Conservation (phyloP, 2,329 filamentous ascomycete genomes). For the Colletotrichum theobromicola region DNA sequence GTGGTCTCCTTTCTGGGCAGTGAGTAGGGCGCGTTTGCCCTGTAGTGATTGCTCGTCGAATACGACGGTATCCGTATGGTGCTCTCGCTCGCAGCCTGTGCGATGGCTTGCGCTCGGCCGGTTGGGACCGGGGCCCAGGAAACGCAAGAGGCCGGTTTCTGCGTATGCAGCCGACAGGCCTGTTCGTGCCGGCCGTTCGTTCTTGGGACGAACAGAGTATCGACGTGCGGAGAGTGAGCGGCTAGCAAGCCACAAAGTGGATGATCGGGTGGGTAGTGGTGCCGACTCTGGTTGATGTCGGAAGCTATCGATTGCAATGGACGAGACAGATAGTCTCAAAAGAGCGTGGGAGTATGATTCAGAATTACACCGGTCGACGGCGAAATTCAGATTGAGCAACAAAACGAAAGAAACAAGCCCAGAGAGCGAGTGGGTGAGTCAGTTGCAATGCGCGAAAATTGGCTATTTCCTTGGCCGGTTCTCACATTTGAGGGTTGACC, state of each 20-base stretch:
- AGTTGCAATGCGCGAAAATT: neutral
- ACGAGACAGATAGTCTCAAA: neutral
- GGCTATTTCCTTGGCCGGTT: neutral
- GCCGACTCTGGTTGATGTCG: neutral
- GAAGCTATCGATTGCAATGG: neutral
- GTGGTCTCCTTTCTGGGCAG: neutral
- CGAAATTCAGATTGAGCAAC: neutral
- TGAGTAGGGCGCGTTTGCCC: slow-evolving; percentile 15
- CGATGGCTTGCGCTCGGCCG: slow-evolving; percentile 23
- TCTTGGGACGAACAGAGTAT: slow-evolving; percentile 18
- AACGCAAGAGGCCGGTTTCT: slow-evolving; percentile 19
- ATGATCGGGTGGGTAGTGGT: neutral
- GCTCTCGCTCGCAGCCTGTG: neutral
- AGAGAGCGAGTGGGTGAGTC: neutral
- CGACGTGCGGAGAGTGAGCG: neutral
- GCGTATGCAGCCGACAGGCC: slow-evolving; percentile 6
- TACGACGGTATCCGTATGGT: neutral
- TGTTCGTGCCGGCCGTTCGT: slow-evolving; percentile 5
- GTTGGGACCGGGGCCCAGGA: slow-evolving; percentile 29
- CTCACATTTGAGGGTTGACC: neutral
- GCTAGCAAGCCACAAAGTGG: slow-evolving; percentile 1
- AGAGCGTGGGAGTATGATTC: neutral
- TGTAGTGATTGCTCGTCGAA: slow-evolving; percentile 1
- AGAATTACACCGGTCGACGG: neutral
- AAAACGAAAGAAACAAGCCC: neutral